Conservation (phyloP, 306 rosid genomes). For the Ziziphus jujuba region DNA sequence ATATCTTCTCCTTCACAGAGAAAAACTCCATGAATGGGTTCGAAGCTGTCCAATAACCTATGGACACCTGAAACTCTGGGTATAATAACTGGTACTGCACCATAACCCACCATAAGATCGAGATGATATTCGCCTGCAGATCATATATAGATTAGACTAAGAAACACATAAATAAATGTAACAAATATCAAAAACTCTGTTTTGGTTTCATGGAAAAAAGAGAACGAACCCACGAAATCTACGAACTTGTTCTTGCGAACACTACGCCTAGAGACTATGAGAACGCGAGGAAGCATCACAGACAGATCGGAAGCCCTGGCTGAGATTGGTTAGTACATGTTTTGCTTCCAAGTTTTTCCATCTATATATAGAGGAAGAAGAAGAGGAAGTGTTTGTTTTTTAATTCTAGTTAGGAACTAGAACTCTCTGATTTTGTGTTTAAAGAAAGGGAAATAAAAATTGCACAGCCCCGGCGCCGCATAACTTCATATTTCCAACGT, state of each 20-base stretch:
- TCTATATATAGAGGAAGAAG: too few species aligned
- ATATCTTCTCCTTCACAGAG: slow-evolving; percentile 97
- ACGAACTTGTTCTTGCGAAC: slow-evolving; percentile 97
- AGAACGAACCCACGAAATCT: slow-evolving; percentile 74
- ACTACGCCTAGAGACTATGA: slow-evolving; percentile 89
- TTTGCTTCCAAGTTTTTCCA: too few species aligned
- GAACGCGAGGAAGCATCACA: slow-evolving; percentile 81
- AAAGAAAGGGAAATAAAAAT: too few species aligned
- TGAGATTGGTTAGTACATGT: too few species aligned
- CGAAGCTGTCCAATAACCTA: slow-evolving; percentile 75
- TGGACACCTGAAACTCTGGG: slow-evolving; percentile 87
- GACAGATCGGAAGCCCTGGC: slow-evolving; percentile 74
- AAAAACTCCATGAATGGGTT: slow-evolving; percentile 95
- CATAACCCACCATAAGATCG: slow-evolving; percentile 79
- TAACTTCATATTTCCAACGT: too few species aligned
- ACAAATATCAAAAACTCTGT: too few species aligned
- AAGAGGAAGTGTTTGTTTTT: too few species aligned
- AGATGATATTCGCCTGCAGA: slow-evolving; percentile 85
- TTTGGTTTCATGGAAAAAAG: too few species aligned
- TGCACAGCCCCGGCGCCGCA: too few species aligned
- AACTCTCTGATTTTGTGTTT: too few species aligned
- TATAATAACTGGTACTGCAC: slow-evolving; percentile 83
- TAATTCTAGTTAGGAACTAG: too few species aligned
- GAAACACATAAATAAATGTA: too few species aligned
- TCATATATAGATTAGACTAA: not conserved